A percentile compares a stretch with the other conserved stretches of the same genome.
phyloP scores from a whole-genome alignment of 768 basidiomycete genomes.

The Russula sp. region DNA sequence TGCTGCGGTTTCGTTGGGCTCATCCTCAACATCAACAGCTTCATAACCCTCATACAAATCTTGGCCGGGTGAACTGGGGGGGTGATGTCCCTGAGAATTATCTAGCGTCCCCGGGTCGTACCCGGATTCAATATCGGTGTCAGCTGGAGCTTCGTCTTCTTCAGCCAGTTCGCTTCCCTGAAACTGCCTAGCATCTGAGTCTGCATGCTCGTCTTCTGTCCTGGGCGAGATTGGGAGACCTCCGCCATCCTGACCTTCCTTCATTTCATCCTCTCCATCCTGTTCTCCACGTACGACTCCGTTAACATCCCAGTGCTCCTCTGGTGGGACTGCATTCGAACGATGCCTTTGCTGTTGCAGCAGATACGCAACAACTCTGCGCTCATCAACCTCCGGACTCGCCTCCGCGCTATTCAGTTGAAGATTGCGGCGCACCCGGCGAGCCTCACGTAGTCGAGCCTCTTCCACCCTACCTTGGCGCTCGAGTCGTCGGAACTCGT shows the following conservation, averaged over 20 bases:
- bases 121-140: no score
- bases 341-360: neutral
- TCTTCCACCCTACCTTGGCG: conserved; percentile 19
- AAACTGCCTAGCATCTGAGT: neutral
- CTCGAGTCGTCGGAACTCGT: conserved; percentile 16
- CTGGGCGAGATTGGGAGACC: neutral
- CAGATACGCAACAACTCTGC: neutral
- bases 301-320: neutral
- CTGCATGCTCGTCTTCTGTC: neutral
- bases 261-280: neutral
- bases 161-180: neutral
- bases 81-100: neutral
- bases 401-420: neutral
- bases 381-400: conserved; percentile 4
- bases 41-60: neutral
- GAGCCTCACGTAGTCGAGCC: conserved; percentile 13
- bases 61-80: neutral
- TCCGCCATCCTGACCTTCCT: neutral
- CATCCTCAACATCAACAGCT: neutral
- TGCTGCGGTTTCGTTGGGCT: neutral
- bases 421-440: conserved; percentile 2
- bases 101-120: neutral
- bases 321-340: neutral
- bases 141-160: neutral
- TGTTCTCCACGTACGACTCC: neutral